A percentile compares a stretch with the other conserved stretches of the same genome.
Evolutionary conservation across 805 yeast genomes (phyloP).

Genomic region (Cyberlindnera galapagoensis): DNA sequence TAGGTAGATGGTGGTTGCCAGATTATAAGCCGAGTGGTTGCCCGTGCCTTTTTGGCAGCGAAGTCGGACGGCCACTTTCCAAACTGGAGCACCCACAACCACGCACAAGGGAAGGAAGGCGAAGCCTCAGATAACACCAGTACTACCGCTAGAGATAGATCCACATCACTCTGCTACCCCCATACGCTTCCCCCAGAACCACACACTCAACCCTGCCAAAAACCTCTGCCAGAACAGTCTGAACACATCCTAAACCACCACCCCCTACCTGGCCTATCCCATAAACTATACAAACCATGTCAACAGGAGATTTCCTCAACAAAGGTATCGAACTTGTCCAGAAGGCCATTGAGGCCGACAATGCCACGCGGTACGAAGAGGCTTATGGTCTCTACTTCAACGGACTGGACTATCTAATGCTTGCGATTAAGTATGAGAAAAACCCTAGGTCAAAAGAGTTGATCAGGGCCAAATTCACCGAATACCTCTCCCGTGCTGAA

Average conservation of each 20-base stretch:
- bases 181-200: too few relatives aligned
- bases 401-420: slow-evolving; percentile 91
- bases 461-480: slow-evolving; percentile 82
- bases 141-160: too few relatives aligned
- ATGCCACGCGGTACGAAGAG: slow-evolving; percentile 83
- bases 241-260: neutral
- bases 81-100: too few relatives aligned
- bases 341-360: slow-evolving; percentile 91
- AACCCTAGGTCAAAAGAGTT: slow-evolving; percentile 84
- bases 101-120: too few relatives aligned
- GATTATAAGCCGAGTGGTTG: too few relatives aligned
- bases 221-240: neutral
- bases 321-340: slow-evolving; percentile 95
- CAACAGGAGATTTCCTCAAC: slow-evolving; percentile 69
- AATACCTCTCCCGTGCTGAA: slow-evolving; percentile 89
- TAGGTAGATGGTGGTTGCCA: too few relatives aligned
- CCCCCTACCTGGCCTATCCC: too few relatives aligned
- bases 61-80: too few relatives aligned
- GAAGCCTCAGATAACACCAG: too few relatives aligned
- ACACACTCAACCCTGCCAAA: too few relatives aligned
- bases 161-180: too few relatives aligned
- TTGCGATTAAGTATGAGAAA: slow-evolving; percentile 92
- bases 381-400: slow-evolving; percentile 90
- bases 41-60: neutral
- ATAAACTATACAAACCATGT: slow-evolving; percentile 21